phyloP scores from a whole-genome alignment of 164 flowering plant species.

The Nymphaea thermarum region DNA sequence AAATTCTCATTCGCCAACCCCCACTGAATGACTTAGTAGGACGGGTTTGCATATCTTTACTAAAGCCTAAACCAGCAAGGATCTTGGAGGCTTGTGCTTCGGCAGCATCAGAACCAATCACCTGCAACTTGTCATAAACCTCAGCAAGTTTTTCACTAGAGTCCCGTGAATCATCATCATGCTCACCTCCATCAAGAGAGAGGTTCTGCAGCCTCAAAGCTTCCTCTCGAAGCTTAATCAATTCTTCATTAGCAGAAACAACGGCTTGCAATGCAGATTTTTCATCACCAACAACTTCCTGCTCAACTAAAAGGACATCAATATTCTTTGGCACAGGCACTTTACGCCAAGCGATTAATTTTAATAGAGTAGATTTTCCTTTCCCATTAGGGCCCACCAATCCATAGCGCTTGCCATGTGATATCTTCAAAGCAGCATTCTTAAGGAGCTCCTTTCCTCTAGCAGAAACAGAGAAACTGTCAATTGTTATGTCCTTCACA shows the following conservation, averaged over 20 bases:
- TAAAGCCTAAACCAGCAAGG: conserved; percentile 78
- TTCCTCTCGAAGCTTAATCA: conserved; percentile 48
- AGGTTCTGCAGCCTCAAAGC: conserved; percentile 40
- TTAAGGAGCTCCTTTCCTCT: conserved; percentile 11
- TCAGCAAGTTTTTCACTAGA: conserved; percentile 65
- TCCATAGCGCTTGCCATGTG: conserved; percentile 14
- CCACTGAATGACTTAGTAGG: conserved; percentile 54
- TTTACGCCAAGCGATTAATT: conserved; percentile 88
- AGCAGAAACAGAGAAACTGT: conserved; percentile 13
- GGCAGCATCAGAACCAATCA: conserved; percentile 74
- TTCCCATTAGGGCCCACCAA: conserved; percentile 80
- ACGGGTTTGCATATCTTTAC: conserved; percentile 63
- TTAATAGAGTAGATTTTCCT: conserved; percentile 74
- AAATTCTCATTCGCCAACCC: conserved; percentile 93
- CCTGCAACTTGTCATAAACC: conserved; percentile 53
- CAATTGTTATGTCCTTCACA: conserved; percentile 12
- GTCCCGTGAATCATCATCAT: conserved; percentile 19
- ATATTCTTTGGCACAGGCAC: conserved; percentile 82
- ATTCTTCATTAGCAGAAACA: conserved; percentile 78
- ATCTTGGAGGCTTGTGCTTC: conserved; percentile 83
- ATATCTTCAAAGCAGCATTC: conserved; percentile 10
- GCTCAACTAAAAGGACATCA: conserved; percentile 81
- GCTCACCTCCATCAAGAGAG: conserved; percentile 6
- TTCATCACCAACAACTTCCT: conserved; percentile 78
- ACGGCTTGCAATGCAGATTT: conserved; percentile 66